Percentiles rank a stretch among this genome's conserved stretches.
Evolutionary conservation across 805 yeast species (phyloP).

Genomic region (Metschnikowia vanudenii): DNA sequence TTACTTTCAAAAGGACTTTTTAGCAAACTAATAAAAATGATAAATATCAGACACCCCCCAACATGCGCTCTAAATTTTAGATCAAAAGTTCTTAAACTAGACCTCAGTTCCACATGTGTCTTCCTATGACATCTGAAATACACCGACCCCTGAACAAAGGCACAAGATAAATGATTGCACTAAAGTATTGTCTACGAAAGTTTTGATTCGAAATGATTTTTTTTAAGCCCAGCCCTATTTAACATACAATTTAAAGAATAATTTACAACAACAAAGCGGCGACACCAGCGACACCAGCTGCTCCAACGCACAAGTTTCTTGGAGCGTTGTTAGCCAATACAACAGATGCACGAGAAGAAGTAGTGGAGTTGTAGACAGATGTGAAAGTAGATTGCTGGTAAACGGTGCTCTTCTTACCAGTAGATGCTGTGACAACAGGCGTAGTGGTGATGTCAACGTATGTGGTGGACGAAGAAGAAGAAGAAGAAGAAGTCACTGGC

Average conservation of each 20-base stretch:
- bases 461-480: constrained; percentile 23
- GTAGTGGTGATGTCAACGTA: constrained; percentile 52
- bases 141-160: no score
- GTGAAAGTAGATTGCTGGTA: constrained; percentile 39
- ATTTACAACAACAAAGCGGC: constrained; percentile 36
- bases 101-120: no score
- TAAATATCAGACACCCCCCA: no score
- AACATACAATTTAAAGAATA: background rate
- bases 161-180: no score
- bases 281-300: constrained; percentile 42
- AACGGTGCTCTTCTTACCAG: constrained; percentile 45
- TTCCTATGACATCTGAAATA: no score
- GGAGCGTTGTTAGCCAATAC: constrained; percentile 34
- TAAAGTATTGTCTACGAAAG: no score
- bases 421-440: constrained; percentile 47
- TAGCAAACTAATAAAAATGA: no score
- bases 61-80: no score
- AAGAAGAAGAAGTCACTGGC: constrained; percentile 10
- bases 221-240: constrained; percentile 8
- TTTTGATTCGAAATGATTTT: background rate
- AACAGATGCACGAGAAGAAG: constrained; percentile 25
- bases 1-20: no score
- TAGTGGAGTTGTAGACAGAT: constrained; percentile 26
- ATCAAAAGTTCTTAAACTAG: no score
- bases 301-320: constrained; percentile 30